Evolutionary conservation across 2,329 filamentous ascomycete genomes (phyloP), one percentile per base, ranked within the genome.

Genomic region (Colletotrichum abscissum): DNA sequence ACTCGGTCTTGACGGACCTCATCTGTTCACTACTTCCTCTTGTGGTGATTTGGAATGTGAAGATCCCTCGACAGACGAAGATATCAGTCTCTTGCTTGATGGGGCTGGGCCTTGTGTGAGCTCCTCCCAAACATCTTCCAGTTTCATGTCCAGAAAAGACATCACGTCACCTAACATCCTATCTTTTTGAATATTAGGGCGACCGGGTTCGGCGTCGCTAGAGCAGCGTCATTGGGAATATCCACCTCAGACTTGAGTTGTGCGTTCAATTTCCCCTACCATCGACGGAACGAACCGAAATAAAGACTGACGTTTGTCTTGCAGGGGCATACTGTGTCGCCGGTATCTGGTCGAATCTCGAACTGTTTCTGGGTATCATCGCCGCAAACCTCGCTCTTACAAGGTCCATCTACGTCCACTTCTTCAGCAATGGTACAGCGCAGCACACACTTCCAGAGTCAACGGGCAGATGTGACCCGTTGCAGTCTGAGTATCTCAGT

Each of bases 261-360:
- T 78, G 75, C 46, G 78, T 62, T 0, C 5, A 2, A 54, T 12
- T 1, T 24, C 35, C 3, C 16, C 6, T 19, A 26, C 11, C 60
- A 22, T 22, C 28, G 22, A 3, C 5, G 49, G 9, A 12, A 28
- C 11, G 26, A 12, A 19, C 9, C 1, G 11, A 35, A 35, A 11
- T 12, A 9, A 12, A n/a, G 14, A 6, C 28, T 19, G 16, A 22
- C 9, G n/a, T 11, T 11, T 57, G 9, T 33, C 4, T 5, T 26
- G 24, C 28, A 82, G 81, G 78, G 77, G 75, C 77, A 1, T 82
- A 79, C 59, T 78, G 76, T 55, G 79, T 80, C 14, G 78, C 81
- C 2, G 82, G 80, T 26, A 82, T 83, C 56, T 84, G 82, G 82
- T 82, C 79, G 9, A 78, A 83, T 16, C 75, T 83, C 57, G 83